Percentiles rank a stretch among this genome's conserved stretches.
Conservation (phyloP, 108 stramenopile species). For the Nitzschia putrida region DNA sequence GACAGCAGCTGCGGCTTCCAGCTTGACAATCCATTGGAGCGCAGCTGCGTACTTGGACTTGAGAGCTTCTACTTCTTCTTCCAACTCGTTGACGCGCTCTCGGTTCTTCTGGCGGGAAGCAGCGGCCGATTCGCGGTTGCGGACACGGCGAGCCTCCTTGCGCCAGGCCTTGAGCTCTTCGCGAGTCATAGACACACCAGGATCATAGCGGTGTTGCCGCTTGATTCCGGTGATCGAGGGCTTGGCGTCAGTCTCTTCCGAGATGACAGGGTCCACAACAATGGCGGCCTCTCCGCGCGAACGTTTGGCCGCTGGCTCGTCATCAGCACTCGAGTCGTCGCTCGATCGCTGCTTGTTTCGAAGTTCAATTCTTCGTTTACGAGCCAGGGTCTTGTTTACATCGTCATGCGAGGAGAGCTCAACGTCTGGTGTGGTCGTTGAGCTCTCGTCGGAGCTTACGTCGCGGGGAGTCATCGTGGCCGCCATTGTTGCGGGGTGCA, state of each 20-base stretch:
- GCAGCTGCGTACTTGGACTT: slow-evolving; percentile 58
- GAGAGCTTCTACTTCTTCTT: slow-evolving; percentile 55
- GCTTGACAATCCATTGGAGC: slow-evolving; percentile 47
- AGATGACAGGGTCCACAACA: not conserved
- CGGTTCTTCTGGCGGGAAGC: slow-evolving; percentile 64
- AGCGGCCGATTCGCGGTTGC: slow-evolving; percentile 77
- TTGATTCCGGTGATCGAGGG: slow-evolving; percentile 53
- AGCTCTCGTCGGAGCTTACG: not conserved
- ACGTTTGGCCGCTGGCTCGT: not conserved
- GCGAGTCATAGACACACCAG: slow-evolving; percentile 62
- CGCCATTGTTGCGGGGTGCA: too few relatives aligned
- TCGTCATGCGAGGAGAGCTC: not conserved
- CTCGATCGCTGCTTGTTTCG: slow-evolving; percentile 19
- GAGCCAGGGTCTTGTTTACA: not conserved
- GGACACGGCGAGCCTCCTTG: slow-evolving; percentile 76
- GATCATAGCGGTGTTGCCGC: slow-evolving; percentile 53
- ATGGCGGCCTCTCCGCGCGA: not conserved
- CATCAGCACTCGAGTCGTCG: not conserved
- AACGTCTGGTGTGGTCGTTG: not conserved
- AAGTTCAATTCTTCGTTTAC: slow-evolving; percentile 16
- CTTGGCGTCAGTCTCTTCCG: slow-evolving; percentile 19
- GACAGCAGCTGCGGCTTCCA: slow-evolving; percentile 28
- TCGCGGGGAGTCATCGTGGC: slow-evolving; percentile 5
- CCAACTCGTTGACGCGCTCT: slow-evolving; percentile 59
- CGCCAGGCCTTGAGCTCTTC: slow-evolving; percentile 72